Evolutionary conservation across 2,329 filamentous ascomycete species (phyloP), one percentile per base, ranked within the genome.

Genomic region (Pseudogymnoascus sp.): DNA sequence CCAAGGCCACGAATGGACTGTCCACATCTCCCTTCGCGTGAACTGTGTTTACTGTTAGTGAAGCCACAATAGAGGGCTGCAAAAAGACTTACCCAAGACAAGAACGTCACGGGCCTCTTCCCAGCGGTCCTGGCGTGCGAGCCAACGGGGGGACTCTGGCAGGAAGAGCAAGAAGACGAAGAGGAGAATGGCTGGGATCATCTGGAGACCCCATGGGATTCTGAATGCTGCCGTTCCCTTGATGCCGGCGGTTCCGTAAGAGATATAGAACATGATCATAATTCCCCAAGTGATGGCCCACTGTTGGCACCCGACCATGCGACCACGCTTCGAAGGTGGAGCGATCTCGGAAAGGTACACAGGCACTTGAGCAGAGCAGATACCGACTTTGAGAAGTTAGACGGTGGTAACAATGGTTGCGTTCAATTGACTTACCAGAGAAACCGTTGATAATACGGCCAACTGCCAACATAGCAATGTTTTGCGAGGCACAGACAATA

Each of bases 231-330:
- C 76, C 1, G 79, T 71, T 9, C 83, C 81, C 0, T 77, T 69
- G 64, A 89, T 82, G 70, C 80, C 85, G 61, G 81, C 84, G 71
- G 82, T 84, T 20, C 85, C 88, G 68, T 86, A 82, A 20, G 81
- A 81, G 71, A 88, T 82, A 70, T 85, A 86, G 76, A 87, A 88
- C 84, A 88, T 87, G 73, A 87, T 85, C 62, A 87, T 70, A 65
- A 87, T 87, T 65, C 83, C 86, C 80, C 80, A 88, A 65, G 88
- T 88, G 63, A 92, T 90, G 25, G 87, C 86, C 78, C 69, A 87
- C 71, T 91, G 88, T 71, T 91, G 87, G 43, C 84, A 81, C 59
- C 86, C 85, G 14, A 92, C 86, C 35, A 92, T 78, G 43, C 85
- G 80, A 14, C 86, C 87, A 64, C 86, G 81, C 67, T 77, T 78